These are phyloP conservation scores for Aristolochia contorta DNA, from an alignment of 164 flowering plant genomes.

Conservation along the genomic window DNA sequence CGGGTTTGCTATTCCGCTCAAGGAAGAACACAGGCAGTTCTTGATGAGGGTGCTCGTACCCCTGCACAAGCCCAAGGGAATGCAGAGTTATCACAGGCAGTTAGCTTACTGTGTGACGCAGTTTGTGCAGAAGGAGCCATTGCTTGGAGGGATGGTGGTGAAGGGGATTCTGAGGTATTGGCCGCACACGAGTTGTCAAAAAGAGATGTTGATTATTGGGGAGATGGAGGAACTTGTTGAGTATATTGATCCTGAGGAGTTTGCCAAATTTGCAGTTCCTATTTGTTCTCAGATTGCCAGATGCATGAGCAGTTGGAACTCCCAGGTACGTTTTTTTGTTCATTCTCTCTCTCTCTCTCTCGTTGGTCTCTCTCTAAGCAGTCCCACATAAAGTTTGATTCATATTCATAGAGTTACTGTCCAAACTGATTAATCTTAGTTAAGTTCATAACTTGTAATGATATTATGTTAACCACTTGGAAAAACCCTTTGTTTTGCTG, in stretches of 20 bases:
- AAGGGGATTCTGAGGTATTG: constrained; percentile 53
- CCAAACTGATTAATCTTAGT: no score
- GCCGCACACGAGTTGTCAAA: constrained; percentile 64
- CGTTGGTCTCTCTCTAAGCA: not conserved
- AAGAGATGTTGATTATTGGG: constrained; percentile 53
- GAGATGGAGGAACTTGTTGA: constrained; percentile 74
- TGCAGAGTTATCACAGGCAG: constrained; percentile 56
- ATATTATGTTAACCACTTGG: no score
- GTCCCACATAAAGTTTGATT: no score
- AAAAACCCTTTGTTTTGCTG: no score
- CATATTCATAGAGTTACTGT: no score
- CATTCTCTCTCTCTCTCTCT: not conserved
- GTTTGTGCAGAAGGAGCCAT: constrained; percentile 71
- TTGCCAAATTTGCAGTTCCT: constrained; percentile 37
- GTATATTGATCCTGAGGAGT: constrained; percentile 36
- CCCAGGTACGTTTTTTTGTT: constrained; percentile 32
- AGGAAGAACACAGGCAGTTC: constrained; percentile 74
- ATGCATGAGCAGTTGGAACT: constrained; percentile 59
- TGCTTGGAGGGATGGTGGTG: constrained; percentile 43
- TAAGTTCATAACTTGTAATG: no score
- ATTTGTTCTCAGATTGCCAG: constrained; percentile 40
- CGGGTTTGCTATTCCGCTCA: constrained; percentile 64
- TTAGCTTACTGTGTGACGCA: constrained; percentile 63
- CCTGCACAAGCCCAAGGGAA: constrained; percentile 54
- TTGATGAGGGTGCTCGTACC: constrained; percentile 57